Evolutionary conservation across 2,329 filamentous ascomycete genomes (phyloP).

Genomic region (Ascocoryne sarcoides): DNA sequence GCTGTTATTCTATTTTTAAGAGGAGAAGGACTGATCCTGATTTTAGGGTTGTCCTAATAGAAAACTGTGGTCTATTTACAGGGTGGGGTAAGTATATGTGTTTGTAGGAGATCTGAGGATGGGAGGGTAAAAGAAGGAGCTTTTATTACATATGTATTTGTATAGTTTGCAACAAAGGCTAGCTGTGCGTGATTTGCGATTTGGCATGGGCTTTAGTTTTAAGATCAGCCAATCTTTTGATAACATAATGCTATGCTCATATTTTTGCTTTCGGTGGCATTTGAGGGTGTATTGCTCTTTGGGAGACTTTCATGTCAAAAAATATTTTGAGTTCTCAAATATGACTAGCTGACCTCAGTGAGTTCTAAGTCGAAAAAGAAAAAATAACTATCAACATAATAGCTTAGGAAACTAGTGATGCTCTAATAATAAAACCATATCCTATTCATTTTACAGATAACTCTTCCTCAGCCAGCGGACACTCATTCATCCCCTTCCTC

Average conservation of each 20-base stretch:
- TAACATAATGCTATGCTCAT: not conserved
- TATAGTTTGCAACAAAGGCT: not conserved
- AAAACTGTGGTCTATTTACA: too few species aligned
- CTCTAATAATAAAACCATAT: not conserved
- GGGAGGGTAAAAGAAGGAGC: not conserved
- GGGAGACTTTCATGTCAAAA: not conserved
- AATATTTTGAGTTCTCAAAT: not conserved
- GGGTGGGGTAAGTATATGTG: too few species aligned
- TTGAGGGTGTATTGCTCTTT: not conserved
- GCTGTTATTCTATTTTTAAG: too few species aligned
- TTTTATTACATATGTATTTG: not conserved
- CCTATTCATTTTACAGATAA: not conserved
- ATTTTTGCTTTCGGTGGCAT: not conserved
- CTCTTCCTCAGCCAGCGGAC: not conserved
- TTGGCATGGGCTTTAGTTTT: not conserved
- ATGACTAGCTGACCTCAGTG: not conserved
- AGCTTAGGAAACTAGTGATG: not conserved
- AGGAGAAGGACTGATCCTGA: too few species aligned
- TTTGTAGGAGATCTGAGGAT: too few species aligned
- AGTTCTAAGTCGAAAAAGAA: not conserved
- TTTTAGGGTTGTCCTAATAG: too few species aligned
- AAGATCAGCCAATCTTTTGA: not conserved
- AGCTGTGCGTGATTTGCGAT: not conserved
- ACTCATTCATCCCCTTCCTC: not conserved
- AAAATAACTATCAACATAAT: not conserved